These are phyloP conservation scores for Coffea humblotiana DNA, from an alignment of 305 asterid species.

Conservation along the genomic window DNA sequence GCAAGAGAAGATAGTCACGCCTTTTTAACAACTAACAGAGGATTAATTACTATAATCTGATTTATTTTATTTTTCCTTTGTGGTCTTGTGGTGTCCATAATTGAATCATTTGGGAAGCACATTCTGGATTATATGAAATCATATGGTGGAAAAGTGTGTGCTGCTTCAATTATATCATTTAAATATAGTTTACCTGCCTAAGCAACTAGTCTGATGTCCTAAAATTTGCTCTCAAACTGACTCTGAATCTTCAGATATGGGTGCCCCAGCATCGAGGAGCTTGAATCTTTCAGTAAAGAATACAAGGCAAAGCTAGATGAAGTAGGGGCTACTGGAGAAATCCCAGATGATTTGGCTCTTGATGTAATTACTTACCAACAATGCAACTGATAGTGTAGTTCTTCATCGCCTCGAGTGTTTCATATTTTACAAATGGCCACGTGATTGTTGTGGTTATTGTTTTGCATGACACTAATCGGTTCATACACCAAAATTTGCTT, in stretches of 20 bases:
- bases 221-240: background rate
- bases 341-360: constrained; percentile 83
- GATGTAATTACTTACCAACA: constrained; percentile 46
- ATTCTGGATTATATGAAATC: background rate
- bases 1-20: background rate
- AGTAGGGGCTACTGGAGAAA: constrained; percentile 67
- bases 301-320: constrained; percentile 71
- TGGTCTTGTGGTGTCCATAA: background rate
- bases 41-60: background rate
- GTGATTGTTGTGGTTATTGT: background rate
- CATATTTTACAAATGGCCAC: background rate
- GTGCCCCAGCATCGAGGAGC: constrained; percentile 75
- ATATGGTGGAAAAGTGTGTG: background rate
- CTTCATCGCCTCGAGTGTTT: background rate
- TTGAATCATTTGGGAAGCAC: background rate
- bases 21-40: background rate
- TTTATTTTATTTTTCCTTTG: background rate
- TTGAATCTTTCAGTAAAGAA: constrained; percentile 64
- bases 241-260: constrained; percentile 54
- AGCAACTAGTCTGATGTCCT: background rate
- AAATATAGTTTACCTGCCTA: background rate
- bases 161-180: background rate
- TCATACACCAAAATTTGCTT: background rate
- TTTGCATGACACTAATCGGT: background rate
- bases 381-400: background rate